Evolutionary conservation across 345 rosid species (phyloP).

Genomic region (Populus ilicifolia): DNA sequence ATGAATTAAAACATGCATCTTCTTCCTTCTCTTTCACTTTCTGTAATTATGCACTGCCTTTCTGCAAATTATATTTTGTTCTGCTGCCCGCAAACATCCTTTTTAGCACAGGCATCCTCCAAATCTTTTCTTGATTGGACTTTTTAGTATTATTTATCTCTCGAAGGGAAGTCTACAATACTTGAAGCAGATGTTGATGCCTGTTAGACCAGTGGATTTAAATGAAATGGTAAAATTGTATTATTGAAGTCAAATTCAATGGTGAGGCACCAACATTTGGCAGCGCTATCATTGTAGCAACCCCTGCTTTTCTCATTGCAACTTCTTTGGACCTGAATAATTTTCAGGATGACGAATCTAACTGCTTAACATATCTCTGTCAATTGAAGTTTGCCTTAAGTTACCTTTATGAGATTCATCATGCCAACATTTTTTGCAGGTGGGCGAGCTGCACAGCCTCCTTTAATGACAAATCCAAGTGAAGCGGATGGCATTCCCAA

Average conservation of each 20-base stretch:
- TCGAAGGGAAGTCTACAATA: neutral
- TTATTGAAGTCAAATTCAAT: neutral
- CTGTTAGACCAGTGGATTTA: neutral
- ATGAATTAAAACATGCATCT: neutral
- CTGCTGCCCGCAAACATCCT: neutral
- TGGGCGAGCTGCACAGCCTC: conserved; percentile 4
- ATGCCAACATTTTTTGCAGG: conserved; percentile 4
- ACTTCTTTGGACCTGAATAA: neutral
- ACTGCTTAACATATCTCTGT: neutral
- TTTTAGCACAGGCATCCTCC: neutral
- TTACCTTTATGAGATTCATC: neutral
- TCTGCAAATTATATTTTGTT: no score
- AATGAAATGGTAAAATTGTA: neutral
- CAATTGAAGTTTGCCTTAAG: neutral
- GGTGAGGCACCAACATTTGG: neutral
- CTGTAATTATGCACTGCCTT: neutral
- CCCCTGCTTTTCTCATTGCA: neutral
- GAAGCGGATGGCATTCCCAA: conserved; percentile 20
- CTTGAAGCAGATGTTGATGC: neutral
- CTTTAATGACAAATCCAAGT: conserved; percentile 13
- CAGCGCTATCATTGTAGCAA: neutral
- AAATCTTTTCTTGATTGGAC: neutral
- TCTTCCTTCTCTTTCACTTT: no score
- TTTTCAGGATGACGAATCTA: neutral
- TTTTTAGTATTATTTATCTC: neutral